Base-by-base conservation (phyloP, 2,329 filamentous ascomycete genomes). In the Pyrenophora tritici-repentis region DNA sequence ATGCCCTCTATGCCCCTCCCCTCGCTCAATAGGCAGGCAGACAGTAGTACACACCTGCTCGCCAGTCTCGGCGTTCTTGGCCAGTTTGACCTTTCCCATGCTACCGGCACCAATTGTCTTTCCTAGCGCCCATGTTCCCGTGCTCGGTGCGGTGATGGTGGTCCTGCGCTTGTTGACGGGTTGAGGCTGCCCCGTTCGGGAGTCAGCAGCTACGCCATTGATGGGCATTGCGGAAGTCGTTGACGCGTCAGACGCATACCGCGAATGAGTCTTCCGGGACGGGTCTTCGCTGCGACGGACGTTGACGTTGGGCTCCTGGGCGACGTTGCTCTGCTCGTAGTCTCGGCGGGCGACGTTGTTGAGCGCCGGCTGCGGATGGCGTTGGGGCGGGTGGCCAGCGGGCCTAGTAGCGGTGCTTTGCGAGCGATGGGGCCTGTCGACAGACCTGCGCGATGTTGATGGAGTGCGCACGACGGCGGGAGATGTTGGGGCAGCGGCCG, bases 51-150 rank as follows among this genome's bases (percentile, higher is more conserved):
- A 66, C 77, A 92, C 91, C 85, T 97, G 90, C 79, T 97, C 94
- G 63, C 88, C 89, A 16, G 89, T 90, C 66, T 96, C 92, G 62
- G 88, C 83, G 75, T 95, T 95, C 66, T 90, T 90, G 18, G 94
- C 94, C 61, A 99, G 80, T 78, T 97, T 97, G 57, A 99, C 94
- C 75, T 97, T 97, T 59, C 94, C 94, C 94, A 99, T 99, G 74
- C 93, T 97, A 42, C 94, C 94, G 45, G 92, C 91, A 53, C 94
- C 94, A 66, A 99, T 94, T 3, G 94, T 97, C 80, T 97, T 97
- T 53, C 93, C 93, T 44, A 99, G 80, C 48, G 91, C 86, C 91
- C 93, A 99, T 79, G 92, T 91, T 50, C 94, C 94, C 10, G 92
- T 75, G 54, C 50, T 91, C 39, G 89, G 86, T 3, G 92, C 91